phyloP scores from a whole-genome alignment of 1,284 basidiomycete genomes.

The Moesziomyces globuligerus region DNA sequence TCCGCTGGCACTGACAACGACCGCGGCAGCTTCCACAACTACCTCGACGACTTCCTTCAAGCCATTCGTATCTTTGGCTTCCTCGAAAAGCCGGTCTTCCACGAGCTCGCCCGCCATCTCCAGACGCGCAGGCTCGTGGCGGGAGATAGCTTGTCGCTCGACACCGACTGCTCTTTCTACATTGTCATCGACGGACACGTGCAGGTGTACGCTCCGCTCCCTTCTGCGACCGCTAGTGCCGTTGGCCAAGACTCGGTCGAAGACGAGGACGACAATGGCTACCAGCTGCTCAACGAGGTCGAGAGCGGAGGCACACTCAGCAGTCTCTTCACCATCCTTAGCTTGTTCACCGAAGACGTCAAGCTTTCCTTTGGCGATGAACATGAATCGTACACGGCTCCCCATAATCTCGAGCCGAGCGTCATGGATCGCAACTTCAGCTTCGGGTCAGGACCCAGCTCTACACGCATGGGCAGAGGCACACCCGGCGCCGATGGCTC shows the following conservation, averaged over 20 bases:
- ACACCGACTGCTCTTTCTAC: constrained; percentile 64
- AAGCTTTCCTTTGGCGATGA: constrained; percentile 75
- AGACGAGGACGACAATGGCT: constrained; percentile 59
- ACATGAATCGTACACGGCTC: constrained; percentile 21
- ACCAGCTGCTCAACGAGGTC: constrained; percentile 66
- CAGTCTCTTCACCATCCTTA: constrained; percentile 94
- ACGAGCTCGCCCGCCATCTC: constrained; percentile 65
- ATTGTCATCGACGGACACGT: constrained; percentile 67
- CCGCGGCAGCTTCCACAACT: constrained; percentile 62
- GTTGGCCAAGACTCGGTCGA: constrained; percentile 26
- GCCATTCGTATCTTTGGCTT: constrained; percentile 67
- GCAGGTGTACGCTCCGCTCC: constrained; percentile 63
- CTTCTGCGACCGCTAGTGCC: constrained; percentile 21
- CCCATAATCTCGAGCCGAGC: constrained; percentile 6
- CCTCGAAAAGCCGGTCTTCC: constrained; percentile 66
- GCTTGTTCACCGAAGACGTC: constrained; percentile 94
- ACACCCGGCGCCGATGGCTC: constrained; percentile 15
- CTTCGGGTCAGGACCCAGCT: constrained; percentile 1
- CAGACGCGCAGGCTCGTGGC: constrained; percentile 65
- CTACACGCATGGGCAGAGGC: constrained; percentile 5
- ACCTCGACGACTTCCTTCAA: constrained; percentile 66
- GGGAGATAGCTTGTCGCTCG: constrained; percentile 63
- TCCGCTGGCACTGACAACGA: constrained; percentile 52
- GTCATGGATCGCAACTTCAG: constrained; percentile 23
- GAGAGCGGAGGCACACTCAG: constrained; percentile 78